phyloP scores from a whole-genome alignment of 768 basidiomycete genomes.

The Termitomyces sp. region DNA sequence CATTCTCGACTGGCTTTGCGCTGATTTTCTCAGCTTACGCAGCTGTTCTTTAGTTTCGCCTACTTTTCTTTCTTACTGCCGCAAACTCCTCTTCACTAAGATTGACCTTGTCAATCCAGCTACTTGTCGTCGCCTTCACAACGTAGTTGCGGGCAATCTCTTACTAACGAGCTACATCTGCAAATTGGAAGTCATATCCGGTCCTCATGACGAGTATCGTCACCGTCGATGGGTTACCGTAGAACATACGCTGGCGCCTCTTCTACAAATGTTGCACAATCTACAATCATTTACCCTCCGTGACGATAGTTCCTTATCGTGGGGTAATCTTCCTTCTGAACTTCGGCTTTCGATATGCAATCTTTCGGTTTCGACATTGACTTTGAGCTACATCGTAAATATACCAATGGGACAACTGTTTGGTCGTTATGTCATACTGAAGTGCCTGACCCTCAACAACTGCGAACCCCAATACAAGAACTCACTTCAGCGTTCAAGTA shows the following conservation, averaged over 20 bases:
- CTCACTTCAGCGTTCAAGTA: neutral
- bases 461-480: neutral
- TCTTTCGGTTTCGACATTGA: constrained; percentile 2
- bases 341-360: constrained; percentile 1
- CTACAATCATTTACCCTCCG: constrained; percentile 8
- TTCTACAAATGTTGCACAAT: constrained; percentile 9
- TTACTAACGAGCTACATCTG: neutral
- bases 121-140: neutral
- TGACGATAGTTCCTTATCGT: neutral
- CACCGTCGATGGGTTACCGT: constrained; percentile 11
- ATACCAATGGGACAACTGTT: constrained; percentile 3
- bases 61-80: neutral
- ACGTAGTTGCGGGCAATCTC: neutral
- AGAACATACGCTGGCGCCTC: constrained; percentile 13
- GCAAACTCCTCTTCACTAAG: constrained; percentile 3
- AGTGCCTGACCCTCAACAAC: neutral
- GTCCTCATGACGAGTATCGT: constrained; percentile 3
- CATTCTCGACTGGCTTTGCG: neutral
- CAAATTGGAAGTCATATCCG: neutral
- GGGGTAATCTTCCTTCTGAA: neutral
- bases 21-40: neutral
- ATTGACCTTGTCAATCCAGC: neutral
- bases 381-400: constrained; percentile 1
- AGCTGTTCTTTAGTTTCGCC: neutral
- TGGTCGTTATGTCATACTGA: neutral